Evolutionary conservation across 192 early-diverging fungal genomes (phyloP), one percentile per base, ranked within the genome.

Genomic region (Podila epicladia): DNA sequence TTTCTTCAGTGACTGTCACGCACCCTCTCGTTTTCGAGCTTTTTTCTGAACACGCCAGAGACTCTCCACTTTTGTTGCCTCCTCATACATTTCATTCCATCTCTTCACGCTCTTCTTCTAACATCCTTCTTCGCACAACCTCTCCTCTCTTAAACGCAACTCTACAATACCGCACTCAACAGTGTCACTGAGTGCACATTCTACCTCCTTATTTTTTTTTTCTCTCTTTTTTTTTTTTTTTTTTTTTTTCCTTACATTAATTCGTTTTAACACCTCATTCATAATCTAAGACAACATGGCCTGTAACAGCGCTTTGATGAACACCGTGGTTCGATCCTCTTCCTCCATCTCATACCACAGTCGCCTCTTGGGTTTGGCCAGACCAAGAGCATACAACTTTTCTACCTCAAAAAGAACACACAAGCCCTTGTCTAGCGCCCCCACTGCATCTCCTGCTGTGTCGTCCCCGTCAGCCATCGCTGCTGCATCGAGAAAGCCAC

Each of bases 361-460:
- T 38, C 22, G 62, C 26, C 20, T 17, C 41, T 31, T 59, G 24
- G 0, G 37, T 38, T 3, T 53, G 32, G 48, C 58, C 31, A 57
- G 37, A 19, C 57, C 67, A 1, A 22, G 45, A 15, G 45, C 29
- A 32, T 26, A 31, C 29, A 32, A 62, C 26, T 79, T 79, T 45
- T 79, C 75, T 1, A 79, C 75, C 5, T 64, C 58, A 20, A 53
- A 69, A 51, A 33, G 48, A 24, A 49, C 75, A 17, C 58, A 59
- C 17, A 79, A 78, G 22, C 75, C 75, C 20, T n/a, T 65, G 5
- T 22, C 64, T 19, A 79, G 64, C 29, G 11, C 65, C 9, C 70
- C 75, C 5, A 20, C 38, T 4, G 58, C 75, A 9, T 26, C 75
- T 8, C 68, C 75, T 13, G 63, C 63, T 5, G 51, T 49, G 5